These are phyloP conservation scores for Basidiobolus heterosporus DNA, from an alignment of 371 early-diverging fungal species.

Conservation along the genomic window DNA sequence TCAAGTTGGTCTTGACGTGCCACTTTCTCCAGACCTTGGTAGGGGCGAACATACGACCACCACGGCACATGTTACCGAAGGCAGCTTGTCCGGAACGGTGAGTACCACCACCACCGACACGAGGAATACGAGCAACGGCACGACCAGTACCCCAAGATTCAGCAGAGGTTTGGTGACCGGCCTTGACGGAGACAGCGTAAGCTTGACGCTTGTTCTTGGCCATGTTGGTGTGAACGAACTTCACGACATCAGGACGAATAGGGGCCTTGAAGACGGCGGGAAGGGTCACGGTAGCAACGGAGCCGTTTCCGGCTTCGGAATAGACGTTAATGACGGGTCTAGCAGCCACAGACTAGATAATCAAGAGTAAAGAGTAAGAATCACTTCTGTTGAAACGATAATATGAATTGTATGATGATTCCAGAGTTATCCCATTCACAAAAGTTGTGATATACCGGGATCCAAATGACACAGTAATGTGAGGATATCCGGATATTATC, in stretches of 20 bases:
- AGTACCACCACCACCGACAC: constrained; percentile 97
- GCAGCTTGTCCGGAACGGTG: constrained; percentile 99
- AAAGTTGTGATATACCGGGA: too few relatives aligned
- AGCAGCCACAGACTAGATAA: constrained; percentile 26
- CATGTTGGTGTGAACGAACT: constrained; percentile 93
- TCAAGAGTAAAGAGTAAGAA: too few relatives aligned
- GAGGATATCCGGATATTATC: too few relatives aligned
- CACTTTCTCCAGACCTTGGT: constrained; percentile 99
- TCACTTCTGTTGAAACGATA: too few relatives aligned
- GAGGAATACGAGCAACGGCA: constrained; percentile 99
- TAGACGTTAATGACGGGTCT: constrained; percentile 86
- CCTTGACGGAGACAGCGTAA: constrained; percentile 92
- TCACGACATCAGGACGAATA: constrained; percentile 95
- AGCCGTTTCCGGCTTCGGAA: constrained; percentile 58
- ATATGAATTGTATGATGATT: too few relatives aligned
- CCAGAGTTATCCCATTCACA: too few relatives aligned
- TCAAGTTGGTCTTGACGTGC: constrained; percentile 96
- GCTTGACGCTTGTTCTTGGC: constrained; percentile 99
- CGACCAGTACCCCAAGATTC: constrained; percentile 99
- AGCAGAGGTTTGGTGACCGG: constrained; percentile 99
- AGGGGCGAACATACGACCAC: constrained; percentile 99
- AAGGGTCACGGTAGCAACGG: constrained; percentile 60
- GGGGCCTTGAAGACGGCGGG: constrained; percentile 97
- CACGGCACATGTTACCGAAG: constrained; percentile 99
- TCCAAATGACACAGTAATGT: too few relatives aligned